A percentile compares a stretch with the other conserved stretches of the same genome.
Evolutionary conservation across 169 alveolate genomes (phyloP).

Genomic region (Plasmodium gonderi): DNA sequence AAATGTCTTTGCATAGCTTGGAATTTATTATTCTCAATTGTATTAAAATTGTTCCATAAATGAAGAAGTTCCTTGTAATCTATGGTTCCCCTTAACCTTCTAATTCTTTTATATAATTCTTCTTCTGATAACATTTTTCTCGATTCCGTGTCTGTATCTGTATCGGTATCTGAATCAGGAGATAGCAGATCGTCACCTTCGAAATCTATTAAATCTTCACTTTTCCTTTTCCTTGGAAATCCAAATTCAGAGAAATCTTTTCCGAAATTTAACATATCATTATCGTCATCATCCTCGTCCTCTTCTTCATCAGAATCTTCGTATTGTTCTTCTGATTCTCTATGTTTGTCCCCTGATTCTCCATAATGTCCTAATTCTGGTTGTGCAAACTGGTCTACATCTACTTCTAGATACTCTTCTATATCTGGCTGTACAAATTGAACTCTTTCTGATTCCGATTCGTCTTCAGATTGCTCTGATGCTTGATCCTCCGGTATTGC

Average conservation of each 20-base stretch:
- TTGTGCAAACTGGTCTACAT: no score
- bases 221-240: neutral
- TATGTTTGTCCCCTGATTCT: neutral
- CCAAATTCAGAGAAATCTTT: neutral
- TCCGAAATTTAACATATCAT: neutral
- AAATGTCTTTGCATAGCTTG: neutral
- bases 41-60: constrained; percentile 7
- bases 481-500: neutral
- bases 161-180: neutral
- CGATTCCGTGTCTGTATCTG: neutral
- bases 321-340: neutral
- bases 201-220: neutral
- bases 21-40: constrained; percentile 15
- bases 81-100: neutral
- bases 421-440: no score
- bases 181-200: neutral
- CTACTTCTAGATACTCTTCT: no score
- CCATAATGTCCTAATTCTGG: neutral
- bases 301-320: constrained; percentile 2
- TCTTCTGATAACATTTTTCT: neutral
- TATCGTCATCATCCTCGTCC: neutral
- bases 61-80: neutral
- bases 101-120: constrained; percentile 10
- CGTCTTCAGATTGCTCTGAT: constrained; percentile 6
- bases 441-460: neutral